These are phyloP conservation scores for Dionaea muscipula DNA, from an alignment of 179 eudicot species.

Conservation along the genomic window DNA sequence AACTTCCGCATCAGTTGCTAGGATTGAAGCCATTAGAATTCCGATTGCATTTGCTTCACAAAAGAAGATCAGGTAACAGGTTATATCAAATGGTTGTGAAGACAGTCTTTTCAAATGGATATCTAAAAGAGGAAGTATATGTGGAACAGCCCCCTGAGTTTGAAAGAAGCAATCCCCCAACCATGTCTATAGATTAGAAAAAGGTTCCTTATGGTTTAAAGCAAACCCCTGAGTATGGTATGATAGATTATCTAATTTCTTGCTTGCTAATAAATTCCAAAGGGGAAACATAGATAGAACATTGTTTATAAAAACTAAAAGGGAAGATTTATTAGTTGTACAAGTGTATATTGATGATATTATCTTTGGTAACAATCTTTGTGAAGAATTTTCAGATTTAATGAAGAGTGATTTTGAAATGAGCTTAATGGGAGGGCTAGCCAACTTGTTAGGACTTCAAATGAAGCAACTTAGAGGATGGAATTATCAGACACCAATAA, in stretches of 20 bases:
- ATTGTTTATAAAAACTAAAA: background rate
- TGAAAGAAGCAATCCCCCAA: too few species aligned
- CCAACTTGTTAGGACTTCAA: background rate
- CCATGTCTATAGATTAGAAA: too few species aligned
- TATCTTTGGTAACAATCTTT: background rate
- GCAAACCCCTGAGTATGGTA: too few species aligned
- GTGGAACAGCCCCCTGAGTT: conserved; percentile 1
- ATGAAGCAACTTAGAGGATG: background rate
- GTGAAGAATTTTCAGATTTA: background rate
- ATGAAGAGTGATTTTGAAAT: conserved; percentile 7
- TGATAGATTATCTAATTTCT: background rate
- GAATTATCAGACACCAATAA: background rate
- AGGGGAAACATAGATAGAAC: background rate
- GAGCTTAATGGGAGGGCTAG: conserved; percentile 1
- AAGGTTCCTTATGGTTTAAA: too few species aligned
- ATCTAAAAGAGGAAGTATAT: conserved; percentile 1
- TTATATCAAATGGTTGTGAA: conserved; percentile 6
- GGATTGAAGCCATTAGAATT: background rate
- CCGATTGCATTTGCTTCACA: background rate
- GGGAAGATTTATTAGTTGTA: background rate
- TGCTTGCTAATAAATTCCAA: background rate
- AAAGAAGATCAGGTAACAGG: background rate
- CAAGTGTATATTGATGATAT: conserved; percentile 6
- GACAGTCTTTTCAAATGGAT: conserved; percentile 2
- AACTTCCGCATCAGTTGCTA: background rate